Percentiles rank a stretch among this genome's conserved stretches.
Evolutionary conservation across 345 rosid genomes (phyloP).

Genomic region (Camelina laxa): DNA sequence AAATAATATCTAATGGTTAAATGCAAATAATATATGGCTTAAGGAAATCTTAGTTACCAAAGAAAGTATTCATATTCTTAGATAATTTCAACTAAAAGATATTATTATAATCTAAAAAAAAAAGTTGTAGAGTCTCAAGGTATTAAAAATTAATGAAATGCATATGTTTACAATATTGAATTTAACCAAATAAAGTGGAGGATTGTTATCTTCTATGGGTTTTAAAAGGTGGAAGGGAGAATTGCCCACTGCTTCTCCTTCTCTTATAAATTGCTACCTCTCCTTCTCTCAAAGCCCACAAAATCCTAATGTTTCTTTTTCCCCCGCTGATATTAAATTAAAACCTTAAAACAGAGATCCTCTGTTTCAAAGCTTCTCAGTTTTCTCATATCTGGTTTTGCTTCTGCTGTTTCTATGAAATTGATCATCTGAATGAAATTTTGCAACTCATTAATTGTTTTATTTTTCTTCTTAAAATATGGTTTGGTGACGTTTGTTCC

Average conservation of each 20-base stretch:
- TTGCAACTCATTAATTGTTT: neutral
- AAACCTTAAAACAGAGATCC: neutral
- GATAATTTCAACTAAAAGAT: neutral
- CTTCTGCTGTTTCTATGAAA: neutral
- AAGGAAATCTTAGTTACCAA: neutral
- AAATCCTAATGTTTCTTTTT: neutral
- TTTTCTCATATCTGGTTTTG: neutral
- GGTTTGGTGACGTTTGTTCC: conserved; percentile 12
- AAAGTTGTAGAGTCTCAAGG: neutral
- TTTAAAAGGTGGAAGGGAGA: conserved; percentile 9
- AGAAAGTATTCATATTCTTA: neutral
- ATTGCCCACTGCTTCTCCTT: conserved; percentile 1
- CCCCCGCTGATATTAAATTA: neutral
- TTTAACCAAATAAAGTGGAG: neutral
- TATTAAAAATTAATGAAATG: neutral
- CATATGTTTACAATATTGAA: neutral
- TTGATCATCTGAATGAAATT: neutral
- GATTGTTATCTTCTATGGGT: neutral
- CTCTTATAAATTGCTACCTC: conserved; percentile 20
- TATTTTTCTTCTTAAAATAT: neutral
- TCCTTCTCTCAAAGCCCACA: conserved; percentile 14
- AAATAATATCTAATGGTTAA: neutral
- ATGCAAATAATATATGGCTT: neutral
- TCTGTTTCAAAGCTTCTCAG: conserved; percentile 25
- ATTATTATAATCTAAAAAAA: no score